Base-by-base conservation (phyloP, 768 basidiomycete genomes). In the Naganishia vaughanmartiniae region DNA sequence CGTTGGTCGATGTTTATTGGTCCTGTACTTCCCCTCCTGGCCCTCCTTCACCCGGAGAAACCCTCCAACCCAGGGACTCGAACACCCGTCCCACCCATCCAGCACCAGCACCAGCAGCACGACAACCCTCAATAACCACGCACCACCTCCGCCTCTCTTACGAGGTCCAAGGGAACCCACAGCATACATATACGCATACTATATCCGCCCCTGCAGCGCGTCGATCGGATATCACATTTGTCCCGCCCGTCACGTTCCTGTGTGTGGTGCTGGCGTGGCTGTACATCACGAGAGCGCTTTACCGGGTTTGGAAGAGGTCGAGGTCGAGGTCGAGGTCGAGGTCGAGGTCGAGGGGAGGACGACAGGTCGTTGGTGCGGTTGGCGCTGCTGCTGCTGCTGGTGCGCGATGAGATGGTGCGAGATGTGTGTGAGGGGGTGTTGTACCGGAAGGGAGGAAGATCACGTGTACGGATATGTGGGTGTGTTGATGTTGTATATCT, bases 201-300 rank as follows among this genome's bases (percentile, higher is more conserved):
- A 7, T 42, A 2, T 2, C 9, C 7, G 42, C 14, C 7, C 60
- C 60, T 12, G 17, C 60, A 7, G 60, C 60, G 2, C 46, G 46
- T 26, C 42, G 24, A 24, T 42, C 39, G 12, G 42, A 63, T 26
- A 42, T 45, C 39, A 34, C n/a, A 4, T 63, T 42, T 12, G 60
- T 63, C 39, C 60, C 60, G 60, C 39, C 39, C 2, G 2, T 63
- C 24, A 63, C 60, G 26, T 34, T 63, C 19, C 4, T 63, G 12
- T n/a, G 4, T 3, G 26, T 63, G 26, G 2, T 46, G 0, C n/a
- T 42, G 1, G 15, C 60, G 2, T 63, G 60, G 60, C 11, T 45
- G n/a, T 63, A 28, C 26, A 46, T 63, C 39, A 7, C 39, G n/a
- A 63, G 60, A 28, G 60, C 60, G 60, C 26, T 63, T n/a, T 63